phyloP scores from a whole-genome alignment of 116 monocot genomes.

The Dioscorea cayenensis region DNA sequence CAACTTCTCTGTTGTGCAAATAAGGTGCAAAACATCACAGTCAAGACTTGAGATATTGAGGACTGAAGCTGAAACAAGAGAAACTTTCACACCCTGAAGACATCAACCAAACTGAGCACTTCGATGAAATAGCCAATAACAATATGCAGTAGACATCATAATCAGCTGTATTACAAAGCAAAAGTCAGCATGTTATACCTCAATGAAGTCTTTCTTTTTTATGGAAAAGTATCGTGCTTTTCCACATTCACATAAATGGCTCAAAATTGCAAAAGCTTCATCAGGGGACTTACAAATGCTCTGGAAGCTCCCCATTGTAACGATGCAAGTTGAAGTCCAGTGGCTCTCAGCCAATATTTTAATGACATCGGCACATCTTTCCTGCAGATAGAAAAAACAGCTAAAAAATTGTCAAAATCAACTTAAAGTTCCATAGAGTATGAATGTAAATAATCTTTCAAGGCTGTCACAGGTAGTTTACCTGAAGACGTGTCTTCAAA shows the following conservation, averaged over 20 bases:
- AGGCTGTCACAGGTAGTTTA: neutral
- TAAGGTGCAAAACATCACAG: slow-evolving; percentile 61
- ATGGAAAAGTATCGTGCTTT: slow-evolving; percentile 61
- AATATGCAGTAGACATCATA: neutral
- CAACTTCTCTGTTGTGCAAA: slow-evolving; percentile 66
- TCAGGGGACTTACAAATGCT: slow-evolving; percentile 38
- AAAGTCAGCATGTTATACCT: slow-evolving; percentile 30
- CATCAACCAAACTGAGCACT: slow-evolving; percentile 21
- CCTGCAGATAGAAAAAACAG: slow-evolving; percentile 29
- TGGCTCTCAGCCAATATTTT: slow-evolving; percentile 38
- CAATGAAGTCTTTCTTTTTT: slow-evolving; percentile 49
- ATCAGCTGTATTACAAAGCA: neutral
- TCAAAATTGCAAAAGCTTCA: slow-evolving; percentile 50
- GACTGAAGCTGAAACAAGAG: slow-evolving; percentile 41
- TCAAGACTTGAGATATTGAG: slow-evolving; percentile 51
- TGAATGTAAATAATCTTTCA: neutral
- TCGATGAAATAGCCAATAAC: slow-evolving; percentile 4
- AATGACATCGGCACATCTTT: slow-evolving; percentile 46
- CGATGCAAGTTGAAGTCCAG: slow-evolving; percentile 72
- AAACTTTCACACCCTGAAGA: slow-evolving; percentile 81
- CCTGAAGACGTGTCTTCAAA: slow-evolving; percentile 60
- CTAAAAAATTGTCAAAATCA: neutral
- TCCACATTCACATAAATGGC: slow-evolving; percentile 46
- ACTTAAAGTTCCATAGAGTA: neutral
- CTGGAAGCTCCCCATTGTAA: slow-evolving; percentile 60